These are phyloP conservation scores for Penicillium occitanis DNA, from an alignment of 2,329 filamentous ascomycete species.

Conservation along the genomic window DNA sequence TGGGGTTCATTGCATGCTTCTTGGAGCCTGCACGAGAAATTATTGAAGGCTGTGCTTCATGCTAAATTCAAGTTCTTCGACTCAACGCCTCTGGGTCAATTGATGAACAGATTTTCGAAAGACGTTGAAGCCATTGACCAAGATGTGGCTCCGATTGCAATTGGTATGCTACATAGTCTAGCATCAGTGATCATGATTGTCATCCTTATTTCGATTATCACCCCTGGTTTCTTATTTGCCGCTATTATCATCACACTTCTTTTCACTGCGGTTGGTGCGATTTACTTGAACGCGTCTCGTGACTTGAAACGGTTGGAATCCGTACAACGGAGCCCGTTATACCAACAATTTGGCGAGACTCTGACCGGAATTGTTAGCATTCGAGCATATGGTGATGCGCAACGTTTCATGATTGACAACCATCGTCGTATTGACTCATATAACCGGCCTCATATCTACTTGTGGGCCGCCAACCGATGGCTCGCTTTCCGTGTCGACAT, in stretches of 20 bases:
- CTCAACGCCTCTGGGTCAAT: slow-evolving; percentile 86
- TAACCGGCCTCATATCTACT: slow-evolving; percentile 87
- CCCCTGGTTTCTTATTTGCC: slow-evolving; percentile 84
- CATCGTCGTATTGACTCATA: slow-evolving; percentile 84
- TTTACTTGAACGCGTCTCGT: slow-evolving; percentile 90
- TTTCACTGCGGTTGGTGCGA: slow-evolving; percentile 78
- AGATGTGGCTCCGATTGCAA: slow-evolving; percentile 88
- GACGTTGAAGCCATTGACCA: slow-evolving; percentile 94
- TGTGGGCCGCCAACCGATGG: slow-evolving; percentile 98
- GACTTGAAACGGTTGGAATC: slow-evolving; percentile 95
- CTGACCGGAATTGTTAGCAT: slow-evolving; percentile 94
- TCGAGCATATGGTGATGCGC: slow-evolving; percentile 90
- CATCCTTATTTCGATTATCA: slow-evolving; percentile 81
- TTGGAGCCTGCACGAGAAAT: slow-evolving; percentile 72
- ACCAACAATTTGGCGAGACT: slow-evolving; percentile 97
- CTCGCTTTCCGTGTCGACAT: slow-evolving; percentile 88
- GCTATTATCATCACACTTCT: slow-evolving; percentile 79
- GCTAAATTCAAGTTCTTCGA: slow-evolving; percentile 99
- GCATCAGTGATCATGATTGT: slow-evolving; percentile 79
- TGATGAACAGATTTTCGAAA: slow-evolving; percentile 99
- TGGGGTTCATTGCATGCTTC: slow-evolving; percentile 88
- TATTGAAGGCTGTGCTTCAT: slow-evolving; percentile 77
- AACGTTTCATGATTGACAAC: slow-evolving; percentile 91
- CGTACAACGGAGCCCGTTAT: slow-evolving; percentile 87
- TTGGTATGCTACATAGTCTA: slow-evolving; percentile 67